A percentile compares a stretch with the other conserved stretches of the same genome.
Evolutionary conservation across 495 filamentous ascomycete genomes (phyloP).

Genomic region (Ramalina peruviana): DNA sequence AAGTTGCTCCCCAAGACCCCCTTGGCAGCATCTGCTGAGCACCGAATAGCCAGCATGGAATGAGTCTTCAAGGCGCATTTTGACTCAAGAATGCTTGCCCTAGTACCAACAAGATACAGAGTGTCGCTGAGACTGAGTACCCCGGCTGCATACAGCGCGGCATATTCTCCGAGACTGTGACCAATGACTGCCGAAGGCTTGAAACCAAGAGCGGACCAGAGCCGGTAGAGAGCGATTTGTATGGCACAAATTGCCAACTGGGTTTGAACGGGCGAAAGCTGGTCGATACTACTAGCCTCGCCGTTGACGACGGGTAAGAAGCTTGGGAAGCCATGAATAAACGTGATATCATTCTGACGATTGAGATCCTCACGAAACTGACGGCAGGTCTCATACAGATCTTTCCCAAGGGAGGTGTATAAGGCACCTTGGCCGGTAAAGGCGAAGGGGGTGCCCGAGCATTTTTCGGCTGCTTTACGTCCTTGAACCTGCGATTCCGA

Average conservation of each 20-base stretch:
- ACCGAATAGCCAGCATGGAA: slow-evolving; percentile 33
- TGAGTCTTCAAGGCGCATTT: slow-evolving; percentile 53
- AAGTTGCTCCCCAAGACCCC: slow-evolving; percentile 21
- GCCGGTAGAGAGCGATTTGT: slow-evolving; percentile 54
- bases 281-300: slow-evolving; percentile 17
- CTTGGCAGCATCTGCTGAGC: slow-evolving; percentile 6
- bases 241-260: slow-evolving; percentile 37
- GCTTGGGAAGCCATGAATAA: slow-evolving; percentile 50
- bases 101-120: slow-evolving; percentile 54
- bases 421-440: slow-evolving; percentile 63
- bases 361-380: slow-evolving; percentile 27
- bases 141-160: slow-evolving; percentile 56
- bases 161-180: slow-evolving; percentile 66
- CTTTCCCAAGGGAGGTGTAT: slow-evolving; percentile 23
- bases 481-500: slow-evolving; percentile 2
- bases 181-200: slow-evolving; percentile 53
- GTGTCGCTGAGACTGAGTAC: slow-evolving; percentile 59
- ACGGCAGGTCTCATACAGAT: slow-evolving; percentile 15
- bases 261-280: slow-evolving; percentile 30
- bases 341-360: slow-evolving; percentile 45
- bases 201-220: slow-evolving; percentile 59
- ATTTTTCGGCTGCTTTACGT: slow-evolving; percentile 3
- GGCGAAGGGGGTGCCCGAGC: slow-evolving; percentile 36
- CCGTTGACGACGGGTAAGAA: slow-evolving; percentile 50
- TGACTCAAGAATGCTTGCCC: slow-evolving; percentile 48